Evolutionary conservation across 208 protist species (phyloP), one percentile per base, ranked within the genome.

Genomic region (Novymonas esmeraldas): DNA sequence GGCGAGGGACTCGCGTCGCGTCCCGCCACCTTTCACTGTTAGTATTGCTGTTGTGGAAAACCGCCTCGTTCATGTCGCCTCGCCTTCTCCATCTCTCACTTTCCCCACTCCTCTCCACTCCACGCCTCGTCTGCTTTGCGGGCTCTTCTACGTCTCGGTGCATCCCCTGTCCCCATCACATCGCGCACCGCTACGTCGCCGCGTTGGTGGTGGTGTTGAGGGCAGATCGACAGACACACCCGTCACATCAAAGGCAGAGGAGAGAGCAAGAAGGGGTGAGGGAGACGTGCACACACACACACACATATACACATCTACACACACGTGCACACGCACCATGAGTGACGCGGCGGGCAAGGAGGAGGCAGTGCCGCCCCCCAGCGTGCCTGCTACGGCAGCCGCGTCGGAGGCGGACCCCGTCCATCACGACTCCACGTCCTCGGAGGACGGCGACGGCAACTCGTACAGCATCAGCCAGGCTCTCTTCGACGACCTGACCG

Each of bases 401-500:
- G n/a, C 24, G 26, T 5, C 33, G 26, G 9, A 20, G 2, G 24
- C 26, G 24, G 20, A n/a, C n/a, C n/a, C n/a, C n/a, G n/a, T n/a
- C n/a, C n/a, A n/a, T n/a, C n/a, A 3, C 20, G n/a, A 26, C 14
- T 29, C 29, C 28, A 57, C 62, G 13, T 65, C 58, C 16, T 68
- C 56, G 13, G 36, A 68, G 16, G 34, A 65, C 3, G 60, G 29
- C 29, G 64, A 64, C 39, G 39, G 28, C 22, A 65, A 57, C 46
- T 77, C 42, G 38, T 89, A 84, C 63, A 81, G 64, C 26, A 88
- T 95, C 31, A 73, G 56, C 11, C 72, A 90, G 59, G 48, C 44
- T 10, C 55, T 90, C 9, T 91, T 88, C 58, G 79, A 93, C 56
- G 65, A 61, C 0, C 75, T 95, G 14, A 11, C 71, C 6, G 54